phyloP scores from a whole-genome alignment of 768 basidiomycete species.

The Crassisporium funariophilum region DNA sequence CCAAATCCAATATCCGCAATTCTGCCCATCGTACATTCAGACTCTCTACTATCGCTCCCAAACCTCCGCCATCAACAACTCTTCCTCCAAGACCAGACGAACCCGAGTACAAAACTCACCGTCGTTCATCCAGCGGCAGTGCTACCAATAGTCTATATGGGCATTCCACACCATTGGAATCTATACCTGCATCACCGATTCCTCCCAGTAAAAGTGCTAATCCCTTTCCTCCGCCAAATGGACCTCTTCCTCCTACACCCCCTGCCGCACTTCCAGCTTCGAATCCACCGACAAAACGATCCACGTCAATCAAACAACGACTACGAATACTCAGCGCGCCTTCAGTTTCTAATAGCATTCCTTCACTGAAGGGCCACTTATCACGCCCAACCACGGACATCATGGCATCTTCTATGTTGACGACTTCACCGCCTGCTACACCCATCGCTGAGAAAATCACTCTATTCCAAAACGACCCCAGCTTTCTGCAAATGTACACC shows the following conservation, averaged over 20 bases:
- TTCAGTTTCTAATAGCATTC: constrained; percentile 32
- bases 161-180: constrained; percentile 31
- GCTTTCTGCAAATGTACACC: constrained; percentile 59
- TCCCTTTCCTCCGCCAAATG: constrained; percentile 45
- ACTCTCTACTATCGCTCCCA: constrained; percentile 62
- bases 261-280: constrained; percentile 18
- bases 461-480: constrained; percentile 51
- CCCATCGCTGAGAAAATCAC: constrained; percentile 71
- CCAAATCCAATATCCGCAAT: constrained; percentile 52
- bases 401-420: constrained; percentile 17
- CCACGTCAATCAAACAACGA: constrained; percentile 59
- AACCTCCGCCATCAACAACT: constrained; percentile 58
- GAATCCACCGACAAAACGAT: constrained; percentile 28
- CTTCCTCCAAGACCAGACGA: constrained; percentile 76
- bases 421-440: constrained; percentile 40
- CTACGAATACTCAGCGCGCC: constrained; percentile 70
- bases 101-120: constrained; percentile 30
- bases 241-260: constrained; percentile 46
- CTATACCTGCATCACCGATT: constrained; percentile 50
- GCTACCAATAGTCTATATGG: constrained; percentile 21
- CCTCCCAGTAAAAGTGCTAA: constrained; percentile 32
- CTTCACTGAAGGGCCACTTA: constrained; percentile 16
- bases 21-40: constrained; percentile 61
- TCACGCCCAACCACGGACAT: constrained; percentile 29
- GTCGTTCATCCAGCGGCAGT: constrained; percentile 41